Evolutionary conservation across 23 red algal genomes (phyloP).

Genomic region (Gracilariopsis chorda): DNA sequence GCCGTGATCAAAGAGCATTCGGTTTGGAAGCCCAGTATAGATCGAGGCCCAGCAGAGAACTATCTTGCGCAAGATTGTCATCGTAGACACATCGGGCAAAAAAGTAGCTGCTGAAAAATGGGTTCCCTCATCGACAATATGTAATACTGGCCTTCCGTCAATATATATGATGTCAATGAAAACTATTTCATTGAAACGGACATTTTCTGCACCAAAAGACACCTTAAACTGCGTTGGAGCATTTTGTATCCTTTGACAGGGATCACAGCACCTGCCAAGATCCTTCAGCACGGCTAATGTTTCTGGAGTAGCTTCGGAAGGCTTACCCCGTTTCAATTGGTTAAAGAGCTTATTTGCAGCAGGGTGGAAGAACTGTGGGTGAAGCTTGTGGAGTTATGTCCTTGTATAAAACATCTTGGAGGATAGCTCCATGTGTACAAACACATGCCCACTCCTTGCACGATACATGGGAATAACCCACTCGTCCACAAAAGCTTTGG

Average conservation of each 20-base stretch:
- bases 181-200: background rate
- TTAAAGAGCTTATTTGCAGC: background rate
- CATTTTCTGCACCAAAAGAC: background rate
- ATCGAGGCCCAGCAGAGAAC: background rate
- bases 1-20: slow-evolving; percentile 1
- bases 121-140: background rate
- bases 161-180: background rate
- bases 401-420: background rate
- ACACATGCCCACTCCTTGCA: background rate
- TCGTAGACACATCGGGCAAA: background rate
- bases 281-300: background rate
- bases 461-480: background rate
- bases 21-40: background rate
- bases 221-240: background rate
- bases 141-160: background rate
- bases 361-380: slow-evolving; percentile 15
- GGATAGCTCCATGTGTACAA: background rate
- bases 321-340: background rate
- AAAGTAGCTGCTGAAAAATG: background rate
- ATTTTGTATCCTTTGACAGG: background rate
- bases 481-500: background rate
- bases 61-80: background rate
- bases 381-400: background rate
- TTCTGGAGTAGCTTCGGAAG: background rate
- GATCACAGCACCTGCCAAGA: background rate